phyloP scores from a whole-genome alignment of 1,284 basidiomycete species.

The Apiotrichum mycotoxinovorans region DNA sequence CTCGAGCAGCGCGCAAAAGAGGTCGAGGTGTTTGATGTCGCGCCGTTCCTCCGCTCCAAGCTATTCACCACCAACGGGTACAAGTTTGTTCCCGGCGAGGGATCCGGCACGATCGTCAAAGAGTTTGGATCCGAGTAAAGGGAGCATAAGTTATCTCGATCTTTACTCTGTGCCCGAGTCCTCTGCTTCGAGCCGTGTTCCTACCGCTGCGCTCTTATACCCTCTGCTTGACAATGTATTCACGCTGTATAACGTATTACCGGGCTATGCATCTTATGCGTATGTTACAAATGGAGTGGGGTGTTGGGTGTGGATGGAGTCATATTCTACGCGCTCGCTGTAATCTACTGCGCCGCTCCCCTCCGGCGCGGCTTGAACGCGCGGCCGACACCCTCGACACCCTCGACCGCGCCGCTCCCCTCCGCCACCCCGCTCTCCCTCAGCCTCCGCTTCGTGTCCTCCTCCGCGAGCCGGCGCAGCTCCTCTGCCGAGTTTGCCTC shows the following conservation, averaged over 20 bases:
- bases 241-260: conserved; percentile 6
- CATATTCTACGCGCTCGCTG: background rate
- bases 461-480: conserved; percentile 37
- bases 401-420: background rate
- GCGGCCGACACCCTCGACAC: conserved; percentile 9
- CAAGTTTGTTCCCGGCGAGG: conserved; percentile 48
- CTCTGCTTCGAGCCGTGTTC: background rate
- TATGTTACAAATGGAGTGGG: background rate
- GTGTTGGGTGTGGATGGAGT: background rate
- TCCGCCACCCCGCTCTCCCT: conserved; percentile 25
- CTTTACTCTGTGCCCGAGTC: no score
- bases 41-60: conserved; percentile 77
- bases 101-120: conserved; percentile 40
- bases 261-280: conserved; percentile 1
- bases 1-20: conserved; percentile 85
- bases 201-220: background rate
- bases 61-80: conserved; percentile 91
- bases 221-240: background rate
- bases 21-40: conserved; percentile 87
- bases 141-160: background rate
- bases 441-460: conserved; percentile 43
- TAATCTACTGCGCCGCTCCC: no score
- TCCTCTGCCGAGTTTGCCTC: conserved; percentile 24
- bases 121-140: conserved; percentile 28
- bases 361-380: conserved; percentile 8